A percentile compares a stretch with the other conserved stretches of the same genome.
phyloP scores from a whole-genome alignment of 257 asterid genomes.

The Solanum medicagineum region DNA sequence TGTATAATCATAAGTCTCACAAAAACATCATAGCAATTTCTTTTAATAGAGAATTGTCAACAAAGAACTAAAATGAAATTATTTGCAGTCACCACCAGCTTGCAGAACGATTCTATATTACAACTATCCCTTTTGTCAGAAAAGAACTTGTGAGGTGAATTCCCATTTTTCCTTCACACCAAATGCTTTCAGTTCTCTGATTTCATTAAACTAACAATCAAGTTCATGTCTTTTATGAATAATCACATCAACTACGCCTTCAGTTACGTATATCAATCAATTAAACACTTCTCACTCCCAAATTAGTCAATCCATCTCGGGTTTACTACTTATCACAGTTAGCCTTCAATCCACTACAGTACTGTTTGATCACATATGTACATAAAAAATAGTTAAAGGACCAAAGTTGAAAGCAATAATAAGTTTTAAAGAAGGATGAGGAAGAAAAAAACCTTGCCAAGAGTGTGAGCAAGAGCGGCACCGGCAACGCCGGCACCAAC shows the following conservation, averaged over 20 bases:
- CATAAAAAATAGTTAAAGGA: neutral
- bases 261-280: neutral
- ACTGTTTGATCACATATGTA: neutral
- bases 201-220: neutral
- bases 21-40: neutral
- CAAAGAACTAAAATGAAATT: neutral
- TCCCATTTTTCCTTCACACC: neutral
- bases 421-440: neutral
- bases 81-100: neutral
- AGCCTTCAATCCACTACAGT: neutral
- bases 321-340: too few relatives aligned
- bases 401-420: neutral
- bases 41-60: neutral
- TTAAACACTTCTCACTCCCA: neutral
- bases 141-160: neutral
- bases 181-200: neutral
- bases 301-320: too few relatives aligned
- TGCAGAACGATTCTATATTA: neutral
- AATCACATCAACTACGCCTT: neutral
- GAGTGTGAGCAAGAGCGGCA: constrained; percentile 71
- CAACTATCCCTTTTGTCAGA: neutral
- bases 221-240: neutral
- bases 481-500: constrained; percentile 70
- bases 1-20: neutral
- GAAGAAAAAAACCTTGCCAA: constrained; percentile 42